These are phyloP conservation scores for Psidium friedrichsthalianum DNA, from an alignment of 345 rosid genomes.

Conservation along the genomic window DNA sequence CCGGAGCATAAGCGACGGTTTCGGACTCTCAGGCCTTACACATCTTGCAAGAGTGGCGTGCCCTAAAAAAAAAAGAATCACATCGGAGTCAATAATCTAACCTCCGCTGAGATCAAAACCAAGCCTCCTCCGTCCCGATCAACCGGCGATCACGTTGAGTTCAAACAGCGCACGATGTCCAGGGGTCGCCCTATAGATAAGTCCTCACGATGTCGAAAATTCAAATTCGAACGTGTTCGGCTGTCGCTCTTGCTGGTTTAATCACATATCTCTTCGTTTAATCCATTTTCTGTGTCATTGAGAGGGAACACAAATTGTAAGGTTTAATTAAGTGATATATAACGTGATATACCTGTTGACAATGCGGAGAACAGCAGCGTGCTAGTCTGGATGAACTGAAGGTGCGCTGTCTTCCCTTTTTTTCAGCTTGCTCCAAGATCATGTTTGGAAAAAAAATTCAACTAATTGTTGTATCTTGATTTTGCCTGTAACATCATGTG, in stretches of 20 bases:
- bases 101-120: conserved; percentile 36
- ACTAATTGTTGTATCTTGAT: background rate
- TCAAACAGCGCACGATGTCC: background rate
- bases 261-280: background rate
- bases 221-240: background rate
- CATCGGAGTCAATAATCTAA: conserved; percentile 67
- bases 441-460: background rate
- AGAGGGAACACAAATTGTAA: background rate
- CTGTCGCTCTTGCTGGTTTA: background rate
- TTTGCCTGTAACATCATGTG: background rate
- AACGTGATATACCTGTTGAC: background rate
- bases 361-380: background rate
- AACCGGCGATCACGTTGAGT: conserved; percentile 13
- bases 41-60: conserved; percentile 61
- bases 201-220: background rate
- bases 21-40: conserved; percentile 54
- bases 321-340: background rate
- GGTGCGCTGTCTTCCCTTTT: background rate
- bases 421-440: background rate
- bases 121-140: conserved; percentile 18
- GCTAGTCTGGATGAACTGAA: background rate
- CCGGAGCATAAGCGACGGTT: conserved; percentile 18
- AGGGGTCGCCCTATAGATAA: background rate
- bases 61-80: too few species aligned
- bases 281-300: background rate